Evolutionary conservation across 2,329 filamentous ascomycete species (phyloP).

Genomic region (Penicillium palitans): DNA sequence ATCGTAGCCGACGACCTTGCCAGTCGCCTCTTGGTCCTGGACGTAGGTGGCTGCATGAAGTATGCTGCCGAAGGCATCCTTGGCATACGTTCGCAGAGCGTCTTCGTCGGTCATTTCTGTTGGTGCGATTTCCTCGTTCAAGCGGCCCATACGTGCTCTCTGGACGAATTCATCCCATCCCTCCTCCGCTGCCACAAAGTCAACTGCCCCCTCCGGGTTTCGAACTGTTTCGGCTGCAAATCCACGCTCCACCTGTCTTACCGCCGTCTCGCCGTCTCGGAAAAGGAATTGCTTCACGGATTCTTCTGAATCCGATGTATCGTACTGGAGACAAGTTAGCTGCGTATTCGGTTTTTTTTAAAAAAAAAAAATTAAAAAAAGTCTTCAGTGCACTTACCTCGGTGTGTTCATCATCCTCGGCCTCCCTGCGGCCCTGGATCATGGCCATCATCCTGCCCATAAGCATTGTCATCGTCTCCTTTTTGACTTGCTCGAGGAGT

Average conservation of each 20-base stretch:
- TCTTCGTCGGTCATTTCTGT: conserved; percentile 30
- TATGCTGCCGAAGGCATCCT: conserved; percentile 28
- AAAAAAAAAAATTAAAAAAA: too few relatives aligned
- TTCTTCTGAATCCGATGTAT: conserved; percentile 33
- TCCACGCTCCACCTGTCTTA: conserved; percentile 33
- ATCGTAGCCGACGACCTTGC: conserved; percentile 5
- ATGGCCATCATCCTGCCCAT: conserved; percentile 24
- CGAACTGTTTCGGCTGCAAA: conserved; percentile 40
- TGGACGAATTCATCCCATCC: conserved; percentile 46
- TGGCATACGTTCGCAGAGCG: conserved; percentile 27
- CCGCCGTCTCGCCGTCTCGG: conserved; percentile 23
- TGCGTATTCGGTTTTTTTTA: not conserved
- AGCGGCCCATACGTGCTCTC: conserved; percentile 40
- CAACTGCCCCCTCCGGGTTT: conserved; percentile 35
- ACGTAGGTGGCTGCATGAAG: conserved; percentile 33
- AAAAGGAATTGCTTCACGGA: conserved; percentile 27
- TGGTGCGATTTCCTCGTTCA: conserved; percentile 43
- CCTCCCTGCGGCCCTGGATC: conserved; percentile 19
- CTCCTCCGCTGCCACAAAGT: conserved; percentile 37
- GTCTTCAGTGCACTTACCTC: conserved; percentile 19
- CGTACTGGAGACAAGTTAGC: conserved; percentile 24
- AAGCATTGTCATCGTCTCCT: conserved; percentile 21
- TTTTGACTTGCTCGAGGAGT: conserved; percentile 14
- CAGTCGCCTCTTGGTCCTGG: conserved; percentile 9
- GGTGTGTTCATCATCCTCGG: conserved; percentile 28